Percentiles rank a stretch among this genome's conserved stretches.
These are phyloP conservation scores for Austroboletus niveus DNA, from an alignment of 1,284 basidiomycete species.

Conservation along the genomic window DNA sequence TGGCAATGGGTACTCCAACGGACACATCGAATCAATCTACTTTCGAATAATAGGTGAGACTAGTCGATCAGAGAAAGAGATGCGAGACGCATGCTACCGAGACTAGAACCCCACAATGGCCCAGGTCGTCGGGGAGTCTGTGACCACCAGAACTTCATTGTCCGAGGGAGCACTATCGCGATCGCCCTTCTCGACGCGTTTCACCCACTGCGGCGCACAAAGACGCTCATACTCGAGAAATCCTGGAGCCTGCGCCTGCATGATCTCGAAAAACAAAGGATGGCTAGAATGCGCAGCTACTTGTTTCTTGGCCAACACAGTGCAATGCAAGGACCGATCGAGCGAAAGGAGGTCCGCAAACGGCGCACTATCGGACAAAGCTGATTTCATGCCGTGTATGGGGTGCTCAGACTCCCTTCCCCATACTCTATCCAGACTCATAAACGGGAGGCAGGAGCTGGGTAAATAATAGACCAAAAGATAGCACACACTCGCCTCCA, in stretches of 20 bases:
- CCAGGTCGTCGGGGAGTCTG: not conserved
- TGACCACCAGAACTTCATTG: not conserved
- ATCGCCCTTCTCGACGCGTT: not conserved
- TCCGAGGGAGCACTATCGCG: not conserved
- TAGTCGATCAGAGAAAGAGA: not conserved
- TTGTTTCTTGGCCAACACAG: slow-evolving; percentile 39
- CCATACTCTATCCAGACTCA: not conserved
- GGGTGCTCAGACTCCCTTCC: not conserved
- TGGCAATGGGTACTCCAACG: not conserved
- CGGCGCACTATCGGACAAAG: slow-evolving; percentile 27
- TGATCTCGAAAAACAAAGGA: slow-evolving; percentile 39
- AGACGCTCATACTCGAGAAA: not conserved
- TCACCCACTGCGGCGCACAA: not conserved
- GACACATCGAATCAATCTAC: not conserved
- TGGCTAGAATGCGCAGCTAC: slow-evolving; percentile 36
- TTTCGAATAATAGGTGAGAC: not conserved
- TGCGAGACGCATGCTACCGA: not conserved
- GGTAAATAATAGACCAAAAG: slow-evolving; percentile 38
- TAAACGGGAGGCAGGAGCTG: not conserved
- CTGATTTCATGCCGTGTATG: not conserved
- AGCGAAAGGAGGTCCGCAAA: slow-evolving; percentile 43
- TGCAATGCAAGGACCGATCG: slow-evolving; percentile 47
- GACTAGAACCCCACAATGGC: not conserved
- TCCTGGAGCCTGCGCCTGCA: not conserved
- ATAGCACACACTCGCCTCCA: slow-evolving; percentile 40